Base-by-base conservation (phyloP, 192 early-diverging fungal species). In the Backusella sp. region DNA sequence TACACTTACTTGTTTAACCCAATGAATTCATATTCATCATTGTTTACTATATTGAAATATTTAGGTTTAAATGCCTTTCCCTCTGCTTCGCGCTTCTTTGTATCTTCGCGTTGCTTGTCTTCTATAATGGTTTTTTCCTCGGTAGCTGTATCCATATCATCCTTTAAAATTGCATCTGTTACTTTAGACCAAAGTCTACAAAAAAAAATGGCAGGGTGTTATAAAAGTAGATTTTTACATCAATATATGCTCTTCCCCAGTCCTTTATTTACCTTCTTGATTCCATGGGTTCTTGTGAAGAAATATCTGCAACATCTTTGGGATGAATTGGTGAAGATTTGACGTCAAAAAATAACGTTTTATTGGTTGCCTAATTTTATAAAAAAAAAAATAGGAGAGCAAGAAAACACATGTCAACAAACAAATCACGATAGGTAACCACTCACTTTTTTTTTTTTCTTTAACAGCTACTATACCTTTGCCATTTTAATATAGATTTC, bases 241-340 rank as follows among this genome's bases (percentile, higher is more conserved):
- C 12, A 15, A 72, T 11, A 17, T 66, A 39, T 11, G 32, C 21
- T 15, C 19, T 19, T 14, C 28, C 66, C 28, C 32, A 32, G 49
- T 36, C 21, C 28, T 66, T 73, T 28, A 21, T 23, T 66, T 78
- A 92, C 87, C 91, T 87, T 69, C 94, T 87, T 36, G 95, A 95
- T 85, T 99, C 97, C 74, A 94, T 94, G 23, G 84, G 76, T 68
- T 95, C 94, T 83, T 96, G 95, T 46, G 92, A 89, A 2, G 80
- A 83, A 36, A 91, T 90, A 15, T 91, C 87, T 4, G 83, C 84
- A 8, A 96, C 89, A 53, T 85, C 87, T 80, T 94, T 96, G 39
- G 90, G 89, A 52, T 89, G 84, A 73, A 91, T 86, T n/a, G 86
- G 83, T 26, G 86, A 84, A 66, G 86, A 85, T 42, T 84, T 85